Evolutionary conservation across 306 rosid genomes (phyloP), one percentile per base, ranked within the genome.

Genomic region (Parietaria judaica): DNA sequence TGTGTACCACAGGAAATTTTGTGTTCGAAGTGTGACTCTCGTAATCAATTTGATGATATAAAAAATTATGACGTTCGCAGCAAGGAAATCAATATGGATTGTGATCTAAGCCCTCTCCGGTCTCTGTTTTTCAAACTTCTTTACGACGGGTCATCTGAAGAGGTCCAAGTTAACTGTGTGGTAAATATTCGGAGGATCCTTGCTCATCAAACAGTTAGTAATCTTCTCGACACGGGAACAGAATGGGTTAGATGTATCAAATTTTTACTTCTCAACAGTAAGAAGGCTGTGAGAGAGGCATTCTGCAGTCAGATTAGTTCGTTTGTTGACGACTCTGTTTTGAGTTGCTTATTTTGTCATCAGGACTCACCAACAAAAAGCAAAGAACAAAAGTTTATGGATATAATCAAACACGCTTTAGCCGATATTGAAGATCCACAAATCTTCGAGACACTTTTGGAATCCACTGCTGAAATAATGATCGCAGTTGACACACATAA

Each of bases 161-260:
- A 83, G 76, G 82, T 85, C 74, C 98, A 92, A 72, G 82, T 92
- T 70, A 73, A 87, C 67, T 86, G 96, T 67, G 95, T 88, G 75
- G 58, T 57, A 65, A 79, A 72, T 70, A 75, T 92, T 65, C 75
- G 60, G 58, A 83, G 92, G 67, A 80, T 92, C 60, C 86, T 92
- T 70, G 80, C 65, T 41, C 98, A 92, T 69, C 82, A 73, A 72
- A 48, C 73, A 41, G 36, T 69, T 14, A 76, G 74, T 63, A 35
- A 59, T 84, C 80, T 86, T 52, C 70, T 68, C 55, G 73, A 66
- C 60, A 75, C 80, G 31, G 81, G 84, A 68, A 62, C 54, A 51
- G 81, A 80, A 57, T 86, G 98, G 96, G 74, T 72, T 70, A 80
- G 73, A 61, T 83, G 90, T 69, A 35, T 88, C 36, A 70, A 80